Evolutionary conservation across 108 stramenopile species (phyloP).

Genomic region (Epithemia pelagica): DNA sequence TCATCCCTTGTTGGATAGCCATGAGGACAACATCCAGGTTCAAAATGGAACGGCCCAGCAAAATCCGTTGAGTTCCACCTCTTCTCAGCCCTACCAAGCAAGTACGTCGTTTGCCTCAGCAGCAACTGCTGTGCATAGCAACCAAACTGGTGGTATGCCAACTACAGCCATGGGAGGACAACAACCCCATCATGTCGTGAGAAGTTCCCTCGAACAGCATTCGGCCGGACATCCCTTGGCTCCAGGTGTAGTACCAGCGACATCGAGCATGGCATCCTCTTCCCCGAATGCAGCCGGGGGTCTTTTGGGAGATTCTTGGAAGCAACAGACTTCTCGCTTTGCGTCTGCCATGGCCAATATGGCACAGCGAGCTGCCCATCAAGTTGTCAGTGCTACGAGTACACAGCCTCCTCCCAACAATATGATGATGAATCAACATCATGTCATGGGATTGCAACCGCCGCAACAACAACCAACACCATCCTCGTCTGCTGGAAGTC

Average conservation of each 20-base stretch:
- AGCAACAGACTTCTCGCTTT: conserved; percentile 23
- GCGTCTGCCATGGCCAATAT: conserved; percentile 46
- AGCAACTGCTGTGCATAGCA: not conserved
- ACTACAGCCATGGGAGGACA: conserved; percentile 1
- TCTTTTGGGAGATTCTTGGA: conserved; percentile 19
- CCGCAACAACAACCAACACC: conserved; percentile 7
- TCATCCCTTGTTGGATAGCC: conserved; percentile 14
- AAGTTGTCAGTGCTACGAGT: conserved; percentile 38
- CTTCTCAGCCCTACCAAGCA: not conserved
- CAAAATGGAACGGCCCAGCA: not conserved
- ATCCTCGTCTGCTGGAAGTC: not conserved
- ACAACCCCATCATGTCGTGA: not conserved
- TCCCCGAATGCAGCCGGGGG: conserved; percentile 11
- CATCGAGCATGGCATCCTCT: conserved; percentile 6
- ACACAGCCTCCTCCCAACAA: conserved; percentile 17
- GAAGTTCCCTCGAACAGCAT: not conserved
- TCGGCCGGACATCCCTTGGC: not conserved
- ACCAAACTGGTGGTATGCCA: conserved; percentile 6
- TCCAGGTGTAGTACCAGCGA: not conserved
- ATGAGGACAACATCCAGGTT: conserved; percentile 1
- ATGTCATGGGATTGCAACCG: not conserved
- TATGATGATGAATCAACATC: not conserved
- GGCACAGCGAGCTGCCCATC: conserved; percentile 38
- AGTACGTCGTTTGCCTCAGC: not conserved
- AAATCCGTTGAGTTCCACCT: not conserved